Evolutionary conservation across 352 stramenopile species (phyloP).

Genomic region (Globisporangium yorkense): DNA sequence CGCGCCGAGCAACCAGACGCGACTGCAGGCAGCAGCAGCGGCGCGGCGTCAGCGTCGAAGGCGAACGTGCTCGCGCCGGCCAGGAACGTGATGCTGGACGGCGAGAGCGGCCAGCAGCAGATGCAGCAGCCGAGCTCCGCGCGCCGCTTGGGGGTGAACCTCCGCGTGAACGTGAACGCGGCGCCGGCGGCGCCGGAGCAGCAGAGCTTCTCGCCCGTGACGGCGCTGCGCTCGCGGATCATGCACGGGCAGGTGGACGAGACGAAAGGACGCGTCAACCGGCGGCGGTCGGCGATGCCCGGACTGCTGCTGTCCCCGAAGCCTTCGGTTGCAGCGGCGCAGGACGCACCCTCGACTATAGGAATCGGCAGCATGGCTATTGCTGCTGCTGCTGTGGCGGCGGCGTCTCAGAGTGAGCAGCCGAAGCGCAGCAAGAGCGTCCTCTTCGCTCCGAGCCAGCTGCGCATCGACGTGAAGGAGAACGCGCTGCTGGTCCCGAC

Average conservation of each 20-base stretch:
- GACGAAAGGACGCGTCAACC: slow-evolving; percentile 20
- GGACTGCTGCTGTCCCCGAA: not conserved
- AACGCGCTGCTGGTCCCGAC: slow-evolving; percentile 4
- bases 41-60: not conserved
- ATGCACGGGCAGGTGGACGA: slow-evolving; percentile 30
- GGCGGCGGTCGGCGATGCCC: slow-evolving; percentile 7
- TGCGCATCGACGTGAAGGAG: slow-evolving; percentile 47
- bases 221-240: slow-evolving; percentile 25
- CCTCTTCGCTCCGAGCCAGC: slow-evolving; percentile 20
- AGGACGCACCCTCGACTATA: too few relatives aligned
- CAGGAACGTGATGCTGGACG: not conserved
- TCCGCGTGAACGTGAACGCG: slow-evolving; percentile 48
- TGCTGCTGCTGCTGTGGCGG: not conserved
- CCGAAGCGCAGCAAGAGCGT: slow-evolving; percentile 9
- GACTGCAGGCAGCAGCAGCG: not conserved
- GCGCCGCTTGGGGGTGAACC: slow-evolving; percentile 39
- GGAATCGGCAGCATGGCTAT: not conserved
- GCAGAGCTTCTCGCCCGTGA: slow-evolving; percentile 34
- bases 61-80: slow-evolving; percentile 1
- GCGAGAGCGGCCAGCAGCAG: not conserved
- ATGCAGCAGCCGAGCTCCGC: slow-evolving; percentile 19
- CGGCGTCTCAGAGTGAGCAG: slow-evolving; percentile 2
- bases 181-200: slow-evolving; percentile 5
- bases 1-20: slow-evolving; percentile 16
- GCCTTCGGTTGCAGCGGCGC: too few relatives aligned